These are phyloP conservation scores for Malassezia sp. DNA, from an alignment of 1,284 basidiomycete species.

Conservation along the genomic window DNA sequence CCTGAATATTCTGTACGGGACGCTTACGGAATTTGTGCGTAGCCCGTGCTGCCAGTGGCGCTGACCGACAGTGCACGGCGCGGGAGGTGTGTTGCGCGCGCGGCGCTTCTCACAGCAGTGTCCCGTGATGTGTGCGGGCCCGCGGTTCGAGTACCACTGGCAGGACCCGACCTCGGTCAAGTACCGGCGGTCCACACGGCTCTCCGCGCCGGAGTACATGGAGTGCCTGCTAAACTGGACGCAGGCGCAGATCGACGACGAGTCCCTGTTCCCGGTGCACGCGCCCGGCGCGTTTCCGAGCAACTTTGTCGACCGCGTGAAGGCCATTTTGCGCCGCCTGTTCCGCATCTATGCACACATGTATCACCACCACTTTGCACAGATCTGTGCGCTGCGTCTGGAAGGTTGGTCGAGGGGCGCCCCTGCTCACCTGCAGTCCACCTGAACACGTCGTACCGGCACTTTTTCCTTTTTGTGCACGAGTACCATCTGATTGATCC, in stretches of 20 bases:
- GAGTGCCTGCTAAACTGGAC: conserved; percentile 99
- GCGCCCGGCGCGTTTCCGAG: conserved; percentile 80
- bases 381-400: conserved; percentile 92
- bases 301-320: conserved; percentile 79
- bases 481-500: conserved; percentile 98
- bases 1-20: conserved; percentile 46
- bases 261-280: conserved; percentile 68
- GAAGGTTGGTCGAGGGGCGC: too few relatives aligned
- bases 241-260: conserved; percentile 83
- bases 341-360: conserved; percentile 98
- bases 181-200: conserved; percentile 41
- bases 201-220: conserved; percentile 63
- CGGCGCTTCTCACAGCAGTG: conserved; percentile 55
- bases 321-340: conserved; percentile 78
- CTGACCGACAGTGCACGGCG: conserved; percentile 25
- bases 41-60: too few relatives aligned
- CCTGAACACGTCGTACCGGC: conserved; percentile 94
- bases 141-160: conserved; percentile 95
- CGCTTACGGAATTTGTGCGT: conserved; percentile 39
- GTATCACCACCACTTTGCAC: conserved; percentile 98
- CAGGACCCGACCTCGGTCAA: conserved; percentile 56
- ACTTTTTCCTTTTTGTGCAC: conserved; percentile 92
- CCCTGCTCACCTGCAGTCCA: too few relatives aligned
- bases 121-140: conserved; percentile 96
- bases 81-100: conserved; percentile 19